Base-by-base conservation (phyloP, 306 rosid species). In the Canavalia gladiata region DNA sequence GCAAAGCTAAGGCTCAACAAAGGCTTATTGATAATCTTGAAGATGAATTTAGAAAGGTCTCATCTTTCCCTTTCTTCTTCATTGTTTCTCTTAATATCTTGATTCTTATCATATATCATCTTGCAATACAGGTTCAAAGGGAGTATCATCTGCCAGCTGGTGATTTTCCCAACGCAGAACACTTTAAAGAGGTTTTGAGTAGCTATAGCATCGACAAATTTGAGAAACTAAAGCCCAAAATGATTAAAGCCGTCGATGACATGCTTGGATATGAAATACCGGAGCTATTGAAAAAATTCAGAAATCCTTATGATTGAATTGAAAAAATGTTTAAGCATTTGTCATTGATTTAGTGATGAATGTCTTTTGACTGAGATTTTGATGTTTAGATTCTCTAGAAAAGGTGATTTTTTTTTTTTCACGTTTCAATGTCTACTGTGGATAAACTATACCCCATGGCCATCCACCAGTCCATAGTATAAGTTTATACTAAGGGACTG, bases 201-300 rank as follows among this genome's bases (percentile, higher is more conserved):
- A 93, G 97, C 18, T 93, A 86, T 85, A 93, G 83, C 77, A 74
- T 96, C 0, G 98, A 96, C 86, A 96, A 84, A 52, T 96, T 96
- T 46, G 98, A 96, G 87, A 96, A 85, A 88, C 82, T 96, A 71
- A 96, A 90, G 87, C 93, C 99, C 30, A 93, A 91, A 87, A 90
- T 96, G 99, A 87, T 96, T 76, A 93, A 93, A 87, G 86, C 92
- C 0, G 97, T 96, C 0, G 98, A 96, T 43, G 94, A 96, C 82
- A 96, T 96, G 99, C 89, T 96, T 81, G 98, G 94, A 64, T 96
- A 93, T 41, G 98, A 93, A 51, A 90, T 96, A 71, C 98, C 99
- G 0, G 94, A 92, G n/a, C 91, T 96, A 56, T 55, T 96, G 82
- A 96, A 96, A 81, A 92, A 87, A 49, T 96, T 96, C 64, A 88